Evolutionary conservation across 768 basidiomycete species (phyloP).

Genomic region (Pisolithus microcarpus): DNA sequence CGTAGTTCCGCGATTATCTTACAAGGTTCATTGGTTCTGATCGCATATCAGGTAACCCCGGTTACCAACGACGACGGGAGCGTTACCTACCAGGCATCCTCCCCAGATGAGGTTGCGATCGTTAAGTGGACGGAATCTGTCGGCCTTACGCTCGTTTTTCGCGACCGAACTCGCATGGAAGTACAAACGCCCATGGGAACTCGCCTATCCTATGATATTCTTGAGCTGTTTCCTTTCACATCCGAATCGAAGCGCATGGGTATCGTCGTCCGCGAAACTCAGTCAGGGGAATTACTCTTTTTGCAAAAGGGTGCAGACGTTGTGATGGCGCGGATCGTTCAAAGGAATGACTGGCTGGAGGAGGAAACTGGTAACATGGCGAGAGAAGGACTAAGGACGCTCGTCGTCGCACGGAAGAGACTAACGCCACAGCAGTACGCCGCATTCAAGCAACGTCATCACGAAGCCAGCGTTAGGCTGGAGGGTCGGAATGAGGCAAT

Average conservation of each 20-base stretch:
- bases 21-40: not conserved
- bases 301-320: slow-evolving; percentile 97
- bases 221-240: slow-evolving; percentile 96
- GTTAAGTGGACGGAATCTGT: slow-evolving; percentile 96
- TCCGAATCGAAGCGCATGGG: slow-evolving; percentile 99
- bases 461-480: slow-evolving; percentile 69
- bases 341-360: slow-evolving; percentile 97
- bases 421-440: slow-evolving; percentile 62
- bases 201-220: slow-evolving; percentile 69
- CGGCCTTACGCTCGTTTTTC: slow-evolving; percentile 79
- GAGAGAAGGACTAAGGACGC: slow-evolving; percentile 86
- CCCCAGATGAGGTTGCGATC: slow-evolving; percentile 98
- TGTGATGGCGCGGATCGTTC: slow-evolving; percentile 94
- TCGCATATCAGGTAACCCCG: slow-evolving; percentile 72
- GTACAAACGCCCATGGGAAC: slow-evolving; percentile 65
- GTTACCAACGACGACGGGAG: slow-evolving; percentile 91
- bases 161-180: slow-evolving; percentile 87
- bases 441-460: slow-evolving; percentile 66
- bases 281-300: slow-evolving; percentile 76
- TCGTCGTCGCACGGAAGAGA: slow-evolving; percentile 84
- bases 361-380: slow-evolving; percentile 99
- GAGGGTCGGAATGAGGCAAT: slow-evolving; percentile 82
- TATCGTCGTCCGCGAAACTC: slow-evolving; percentile 80
- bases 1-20: slow-evolving; percentile 15
- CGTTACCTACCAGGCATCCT: slow-evolving; percentile 96